Conservation (phyloP, 2,329 filamentous ascomycete species). For the Fusarium miscanthi region DNA sequence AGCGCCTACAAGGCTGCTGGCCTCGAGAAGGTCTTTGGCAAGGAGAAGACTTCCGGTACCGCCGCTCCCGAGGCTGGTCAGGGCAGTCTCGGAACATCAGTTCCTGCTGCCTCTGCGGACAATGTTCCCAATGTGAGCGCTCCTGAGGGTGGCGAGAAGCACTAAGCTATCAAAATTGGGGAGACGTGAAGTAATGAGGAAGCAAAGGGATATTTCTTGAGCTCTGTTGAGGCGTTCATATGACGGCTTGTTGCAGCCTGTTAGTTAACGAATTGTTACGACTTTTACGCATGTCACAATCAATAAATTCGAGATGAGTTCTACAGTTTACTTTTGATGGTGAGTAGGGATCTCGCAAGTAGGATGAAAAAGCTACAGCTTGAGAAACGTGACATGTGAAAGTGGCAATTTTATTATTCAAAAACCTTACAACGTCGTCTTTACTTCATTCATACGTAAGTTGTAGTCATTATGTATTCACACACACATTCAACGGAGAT, state of each 20-base stretch:
- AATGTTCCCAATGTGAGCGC: constrained; percentile 39
- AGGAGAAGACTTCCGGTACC: constrained; percentile 54
- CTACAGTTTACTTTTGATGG: too few species aligned
- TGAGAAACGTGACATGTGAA: not conserved
- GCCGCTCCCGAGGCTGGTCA: constrained; percentile 32
- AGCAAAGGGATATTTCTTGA: not conserved
- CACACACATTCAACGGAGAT: too few species aligned
- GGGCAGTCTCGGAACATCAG: constrained; percentile 31
- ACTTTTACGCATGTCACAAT: constrained; percentile 36
- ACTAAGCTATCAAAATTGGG: constrained; percentile 11
- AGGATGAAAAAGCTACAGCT: too few species aligned
- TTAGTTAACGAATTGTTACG: constrained; percentile 40
- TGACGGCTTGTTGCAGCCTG: constrained; percentile 15
- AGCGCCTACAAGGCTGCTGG: constrained; percentile 70
- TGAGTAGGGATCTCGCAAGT: not conserved
- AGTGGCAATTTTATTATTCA: too few species aligned
- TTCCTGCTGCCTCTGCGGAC: constrained; percentile 34
- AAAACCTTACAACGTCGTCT: accelerated
- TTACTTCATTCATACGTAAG: not conserved
- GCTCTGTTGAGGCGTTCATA: constrained; percentile 11
- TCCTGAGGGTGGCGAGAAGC: constrained; percentile 42
- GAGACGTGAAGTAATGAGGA: constrained; percentile 4
- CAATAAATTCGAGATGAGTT: constrained; percentile 31
- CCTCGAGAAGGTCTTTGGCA: constrained; percentile 68
- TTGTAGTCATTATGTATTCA: too few species aligned